Conservation (phyloP, 2,329 filamentous ascomycete genomes). For the Botryotinia globosa region DNA sequence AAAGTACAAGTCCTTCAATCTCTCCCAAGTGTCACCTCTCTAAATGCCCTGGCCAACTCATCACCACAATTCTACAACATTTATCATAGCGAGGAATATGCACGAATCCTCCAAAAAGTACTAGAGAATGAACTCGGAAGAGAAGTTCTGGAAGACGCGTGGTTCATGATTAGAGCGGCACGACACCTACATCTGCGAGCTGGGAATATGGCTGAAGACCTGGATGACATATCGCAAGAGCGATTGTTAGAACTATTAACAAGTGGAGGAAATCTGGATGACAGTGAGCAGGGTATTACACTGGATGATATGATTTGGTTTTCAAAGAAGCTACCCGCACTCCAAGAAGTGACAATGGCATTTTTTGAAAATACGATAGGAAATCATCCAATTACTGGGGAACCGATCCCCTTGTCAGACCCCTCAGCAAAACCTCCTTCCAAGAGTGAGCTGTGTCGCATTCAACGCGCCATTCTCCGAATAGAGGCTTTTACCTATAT, state of each 20-base stretch:
- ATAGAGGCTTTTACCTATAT: not conserved
- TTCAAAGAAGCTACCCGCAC: not conserved
- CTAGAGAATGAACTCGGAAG: not conserved
- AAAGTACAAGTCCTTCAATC: not conserved
- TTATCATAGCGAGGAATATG: not conserved
- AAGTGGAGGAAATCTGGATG: not conserved
- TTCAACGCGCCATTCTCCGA: not conserved
- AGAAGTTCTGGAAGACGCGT: not conserved
- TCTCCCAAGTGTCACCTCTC: not conserved
- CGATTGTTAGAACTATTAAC: not conserved
- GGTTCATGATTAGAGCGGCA: not conserved
- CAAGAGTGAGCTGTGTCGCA: not conserved
- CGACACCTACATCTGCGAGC: not conserved
- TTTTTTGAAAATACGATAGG: not conserved
- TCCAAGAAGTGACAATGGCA: not conserved
- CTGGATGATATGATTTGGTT: not conserved
- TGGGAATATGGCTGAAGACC: fast-evolving
- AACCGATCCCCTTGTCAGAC: not conserved
- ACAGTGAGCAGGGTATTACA: not conserved
- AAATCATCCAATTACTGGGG: not conserved
- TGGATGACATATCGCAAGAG: not conserved
- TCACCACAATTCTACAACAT: not conserved
- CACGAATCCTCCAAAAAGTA: not conserved
- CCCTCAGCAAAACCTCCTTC: not conserved
- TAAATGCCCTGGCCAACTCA: not conserved